Evolutionary conservation across 169 alveolate genomes (phyloP), one percentile per base, ranked within the genome.

Genomic region (Ichthyophthirius multifiliis): DNA sequence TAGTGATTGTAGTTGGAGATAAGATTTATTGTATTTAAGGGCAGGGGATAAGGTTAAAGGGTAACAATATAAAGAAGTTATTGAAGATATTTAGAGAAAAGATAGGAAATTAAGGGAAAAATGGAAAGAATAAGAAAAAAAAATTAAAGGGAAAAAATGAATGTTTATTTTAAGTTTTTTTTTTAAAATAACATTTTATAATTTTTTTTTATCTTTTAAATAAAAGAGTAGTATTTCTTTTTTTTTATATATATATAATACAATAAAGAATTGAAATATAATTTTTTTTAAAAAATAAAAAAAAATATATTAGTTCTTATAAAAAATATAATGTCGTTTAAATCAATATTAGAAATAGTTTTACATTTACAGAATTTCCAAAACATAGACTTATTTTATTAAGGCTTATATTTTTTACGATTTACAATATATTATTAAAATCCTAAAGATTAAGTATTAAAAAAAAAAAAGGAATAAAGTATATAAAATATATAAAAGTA

Each of bases 301-400:
- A n/a, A n/a, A n/a, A n/a, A n/a, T n/a, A n/a, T n/a, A n/a, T n/a
- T n/a, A n/a, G n/a, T n/a, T n/a, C n/a, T n/a, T n/a, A n/a, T n/a
- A n/a, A n/a, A n/a, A n/a, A n/a, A n/a, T n/a, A n/a, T n/a, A 78
- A 91, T 91, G 96, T 87, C 95, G 10, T 74, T 93, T 34, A 85
- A 90, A 85, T 88, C 91, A 16, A 73, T 93, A n/a, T 55, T 88
- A 44, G 96, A 93, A 43, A 48, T 86, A n/a, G 89, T 89, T 37
- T 43, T 89, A 9, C 94, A 91, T 81, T 73, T 83, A 30, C 90
- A 91, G 35, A 86, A 90, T 16, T 91, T 89, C 77, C 80, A 91
- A 76, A 91, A 91, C 64, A 83, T 91, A 15, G 96, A 91, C 74
- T 81, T 91, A n/a, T 82, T 86, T 47, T 86, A 91, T 37, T 87